Percentiles rank a stretch among this genome's conserved stretches.
Conservation (phyloP, 2,329 filamentous ascomycete species). For the Diaporthe eres region DNA sequence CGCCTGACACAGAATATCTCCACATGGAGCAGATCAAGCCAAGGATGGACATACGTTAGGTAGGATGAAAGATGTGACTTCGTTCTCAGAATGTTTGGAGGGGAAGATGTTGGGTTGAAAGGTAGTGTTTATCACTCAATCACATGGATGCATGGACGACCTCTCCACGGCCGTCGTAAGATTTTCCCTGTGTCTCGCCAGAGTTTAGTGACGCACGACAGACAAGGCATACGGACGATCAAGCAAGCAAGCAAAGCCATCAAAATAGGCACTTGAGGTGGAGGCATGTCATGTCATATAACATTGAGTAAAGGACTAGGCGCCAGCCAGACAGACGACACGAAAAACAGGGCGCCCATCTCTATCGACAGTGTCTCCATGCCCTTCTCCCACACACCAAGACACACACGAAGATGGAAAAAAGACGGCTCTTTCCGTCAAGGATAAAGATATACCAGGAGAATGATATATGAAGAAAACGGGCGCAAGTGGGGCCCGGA, state of each 20-base stretch:
- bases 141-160: not conserved
- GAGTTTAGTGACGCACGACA: not conserved
- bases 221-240: not conserved
- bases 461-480: constrained; percentile 12
- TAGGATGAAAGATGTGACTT: too few relatives aligned
- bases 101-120: too few relatives aligned
- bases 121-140: not conserved
- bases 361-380: not conserved
- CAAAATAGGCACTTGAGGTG: not conserved
- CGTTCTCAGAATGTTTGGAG: too few relatives aligned
- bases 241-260: too few relatives aligned
- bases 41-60: too few relatives aligned
- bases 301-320: constrained; percentile 5
- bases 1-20: too few relatives aligned
- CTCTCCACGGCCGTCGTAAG: not conserved
- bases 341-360: not conserved
- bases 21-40: too few relatives aligned
- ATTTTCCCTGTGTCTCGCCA: not conserved
- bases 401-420: not conserved
- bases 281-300: constrained; percentile 6
- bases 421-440: not conserved
- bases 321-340: not conserved
- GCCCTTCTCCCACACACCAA: not conserved
- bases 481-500: not conserved
- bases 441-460: constrained; percentile 20